Base-by-base conservation (phyloP, 768 basidiomycete genomes). In the Trametes cubensis region DNA sequence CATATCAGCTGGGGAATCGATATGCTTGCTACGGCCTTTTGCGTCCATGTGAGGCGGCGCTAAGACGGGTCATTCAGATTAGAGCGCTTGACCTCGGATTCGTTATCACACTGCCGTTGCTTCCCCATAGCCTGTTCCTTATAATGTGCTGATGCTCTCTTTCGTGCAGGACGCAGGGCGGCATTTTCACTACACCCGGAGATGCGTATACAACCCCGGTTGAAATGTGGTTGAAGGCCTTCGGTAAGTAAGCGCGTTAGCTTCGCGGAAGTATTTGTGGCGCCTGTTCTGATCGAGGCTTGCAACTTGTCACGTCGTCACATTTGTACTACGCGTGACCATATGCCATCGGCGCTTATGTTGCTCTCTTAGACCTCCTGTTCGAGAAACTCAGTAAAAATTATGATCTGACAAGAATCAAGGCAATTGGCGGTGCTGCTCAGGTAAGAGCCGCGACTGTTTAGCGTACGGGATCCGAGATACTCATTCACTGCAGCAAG, bases 181-280 rank as follows among this genome's bases (percentile, higher is more conserved):
- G 92, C 6, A 89, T 94, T 61, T 92, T 92, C 74, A 92, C 89
- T 46, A 90, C 89, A 0, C 88, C 89, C 4, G 90, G 90, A 30
- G 91, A 94, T 74, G 90, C 90, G 23, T 92, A 89, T 71, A 93
- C 90, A 41, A 92, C 92, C 7, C 92, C 92, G 1, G 83, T 94
- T 48, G 92, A 94, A 69, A 92, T 94, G 89, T 94, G 92, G 92
- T 85, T 92, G 57, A 92, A 90, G 72, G 89, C 82, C 17, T 82
- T 94, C 52, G 92, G 92, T 92, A 73, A 75, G 87, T 77, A 21
- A 21, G 39, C 44, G 41, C 38, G 58, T 64, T 41, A 64, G 49
- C 64, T 69, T 70, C 69, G 67, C 85, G 85, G 84, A 85, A 87
- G 76, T 85, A 85, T 59, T 58, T 65, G 46, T 39, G 47, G 49